A percentile compares a stretch with the other conserved stretches of the same genome.
Evolutionary conservation across 306 rosid species (phyloP).

Genomic region (Rubus parviflorus): DNA sequence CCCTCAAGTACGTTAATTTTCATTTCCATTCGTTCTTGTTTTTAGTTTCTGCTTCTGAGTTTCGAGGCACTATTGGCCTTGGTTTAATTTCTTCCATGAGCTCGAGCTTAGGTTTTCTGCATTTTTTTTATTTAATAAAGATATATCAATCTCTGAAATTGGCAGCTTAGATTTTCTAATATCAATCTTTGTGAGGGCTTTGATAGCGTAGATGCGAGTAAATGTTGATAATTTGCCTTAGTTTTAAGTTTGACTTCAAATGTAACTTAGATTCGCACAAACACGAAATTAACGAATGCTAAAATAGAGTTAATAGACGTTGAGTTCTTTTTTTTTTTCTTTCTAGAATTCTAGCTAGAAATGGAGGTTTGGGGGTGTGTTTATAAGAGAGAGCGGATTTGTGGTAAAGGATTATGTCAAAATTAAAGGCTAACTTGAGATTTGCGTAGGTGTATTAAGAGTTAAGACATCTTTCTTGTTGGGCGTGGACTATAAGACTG

Average conservation of each 20-base stretch:
- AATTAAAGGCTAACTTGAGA: background rate
- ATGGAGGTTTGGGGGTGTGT: background rate
- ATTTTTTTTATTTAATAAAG: background rate
- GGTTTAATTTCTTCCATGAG: background rate
- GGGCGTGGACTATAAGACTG: background rate
- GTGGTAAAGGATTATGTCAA: background rate
- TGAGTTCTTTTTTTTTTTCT: background rate
- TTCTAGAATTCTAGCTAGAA: background rate
- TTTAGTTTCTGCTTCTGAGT: conserved; percentile 1
- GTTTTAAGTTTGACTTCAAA: background rate
- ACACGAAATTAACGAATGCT: background rate
- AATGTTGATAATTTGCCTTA: background rate
- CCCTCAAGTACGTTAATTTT: conserved; percentile 69
- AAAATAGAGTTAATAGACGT: background rate
- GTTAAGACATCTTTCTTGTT: background rate
- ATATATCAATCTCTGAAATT: background rate
- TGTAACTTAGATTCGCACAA: too few relatives aligned
- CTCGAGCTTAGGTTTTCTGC: background rate
- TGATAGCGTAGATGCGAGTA: background rate
- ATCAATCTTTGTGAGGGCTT: background rate
- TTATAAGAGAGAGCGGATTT: background rate
- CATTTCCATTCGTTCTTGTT: background rate
- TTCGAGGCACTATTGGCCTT: background rate
- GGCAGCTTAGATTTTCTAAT: background rate
- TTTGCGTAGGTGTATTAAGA: background rate